These are phyloP conservation scores for Trichophyton schoenleinii DNA, from an alignment of 2,329 filamentous ascomycete species.

Conservation along the genomic window DNA sequence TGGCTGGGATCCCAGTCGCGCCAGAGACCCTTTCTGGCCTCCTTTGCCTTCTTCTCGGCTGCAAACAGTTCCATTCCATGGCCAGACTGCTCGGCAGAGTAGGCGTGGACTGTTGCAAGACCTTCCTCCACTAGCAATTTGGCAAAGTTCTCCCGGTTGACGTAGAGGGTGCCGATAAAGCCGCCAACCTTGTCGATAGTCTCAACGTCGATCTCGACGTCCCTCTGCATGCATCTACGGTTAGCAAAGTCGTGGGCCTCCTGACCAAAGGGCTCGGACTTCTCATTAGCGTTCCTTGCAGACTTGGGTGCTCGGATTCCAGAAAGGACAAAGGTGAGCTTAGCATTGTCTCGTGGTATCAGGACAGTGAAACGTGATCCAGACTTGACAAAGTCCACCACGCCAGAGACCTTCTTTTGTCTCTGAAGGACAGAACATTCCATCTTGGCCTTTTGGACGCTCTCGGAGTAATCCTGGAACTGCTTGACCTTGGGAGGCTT, in stretches of 20 bases:
- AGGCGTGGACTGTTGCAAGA: constrained; percentile 79
- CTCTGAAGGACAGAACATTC: constrained; percentile 77
- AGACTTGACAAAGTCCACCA: constrained; percentile 97
- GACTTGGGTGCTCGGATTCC: constrained; percentile 85
- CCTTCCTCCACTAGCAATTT: constrained; percentile 90
- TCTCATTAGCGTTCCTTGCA: constrained; percentile 64
- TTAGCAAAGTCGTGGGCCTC: constrained; percentile 89
- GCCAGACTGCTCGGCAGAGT: constrained; percentile 90
- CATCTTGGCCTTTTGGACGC: constrained; percentile 86
- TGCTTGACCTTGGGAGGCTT: constrained; percentile 74
- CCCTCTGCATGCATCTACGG: constrained; percentile 77
- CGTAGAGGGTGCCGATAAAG: constrained; percentile 88
- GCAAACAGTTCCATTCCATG: constrained; percentile 77
- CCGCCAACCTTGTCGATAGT: constrained; percentile 93
- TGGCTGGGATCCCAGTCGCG: constrained; percentile 86
- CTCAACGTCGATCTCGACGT: constrained; percentile 90
- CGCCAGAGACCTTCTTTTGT: constrained; percentile 80
- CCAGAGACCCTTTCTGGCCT: constrained; percentile 78
- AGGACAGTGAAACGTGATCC: constrained; percentile 87
- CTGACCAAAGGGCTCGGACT: constrained; percentile 85
- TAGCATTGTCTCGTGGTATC: constrained; percentile 82
- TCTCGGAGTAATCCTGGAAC: constrained; percentile 84
- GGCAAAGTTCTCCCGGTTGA: constrained; percentile 91
- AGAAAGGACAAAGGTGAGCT: constrained; percentile 86
- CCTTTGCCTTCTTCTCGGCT: constrained; percentile 81